Base-by-base conservation (phyloP, 2,329 filamentous ascomycete genomes). In the Cladophialophora bantiana region DNA sequence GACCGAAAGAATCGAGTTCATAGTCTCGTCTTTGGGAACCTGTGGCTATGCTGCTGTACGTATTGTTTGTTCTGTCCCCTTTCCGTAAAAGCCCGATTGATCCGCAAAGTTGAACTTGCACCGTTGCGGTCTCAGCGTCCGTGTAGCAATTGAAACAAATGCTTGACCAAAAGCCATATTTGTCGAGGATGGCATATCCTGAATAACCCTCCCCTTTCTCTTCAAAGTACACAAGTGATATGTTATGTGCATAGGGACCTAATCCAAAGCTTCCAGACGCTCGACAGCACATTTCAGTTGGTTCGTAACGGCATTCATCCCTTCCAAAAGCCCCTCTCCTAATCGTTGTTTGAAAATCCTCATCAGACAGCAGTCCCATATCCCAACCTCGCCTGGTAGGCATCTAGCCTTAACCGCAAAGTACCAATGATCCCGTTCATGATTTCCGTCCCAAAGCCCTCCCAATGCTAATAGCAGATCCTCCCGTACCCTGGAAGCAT, bases 301-400 rank as follows among this genome's bases (percentile, higher is more conserved):
- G 45, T 50, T 50, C 45, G 45, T 50, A 50, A 50, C 45, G 45
- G 45, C 45, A 9, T 50, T 50, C 45, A 50, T 50, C 45, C 45
- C 18, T 50, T 50, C 45, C 18, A 50, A 50, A 50, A 26, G 45
- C 45, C 45, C 38, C 45, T 9, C 12, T 3, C 45, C 45, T 50
- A 12, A 20, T 50, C 7, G 4, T 50, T 50, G 45, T 50, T 26
- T 50, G 18, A 50, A 42, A 50, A 50, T 18, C 15, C 45, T 50
- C 45, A 50, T 50, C 45, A 26, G 26, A 50, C 45, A 18, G 18
- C 45, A 50, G 45, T 26, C 18, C 45, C 53, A 18, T 26, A 26
- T 56, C 53, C 53, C 53, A 56, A 26, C 9, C 35, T 10, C 32
- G 20, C 20, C 5, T 34, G 45, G 4, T 50, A 50, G 45, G 45